Base-by-base conservation (phyloP, 169 alveolate species). In the Cryptosporidium felis region DNA sequence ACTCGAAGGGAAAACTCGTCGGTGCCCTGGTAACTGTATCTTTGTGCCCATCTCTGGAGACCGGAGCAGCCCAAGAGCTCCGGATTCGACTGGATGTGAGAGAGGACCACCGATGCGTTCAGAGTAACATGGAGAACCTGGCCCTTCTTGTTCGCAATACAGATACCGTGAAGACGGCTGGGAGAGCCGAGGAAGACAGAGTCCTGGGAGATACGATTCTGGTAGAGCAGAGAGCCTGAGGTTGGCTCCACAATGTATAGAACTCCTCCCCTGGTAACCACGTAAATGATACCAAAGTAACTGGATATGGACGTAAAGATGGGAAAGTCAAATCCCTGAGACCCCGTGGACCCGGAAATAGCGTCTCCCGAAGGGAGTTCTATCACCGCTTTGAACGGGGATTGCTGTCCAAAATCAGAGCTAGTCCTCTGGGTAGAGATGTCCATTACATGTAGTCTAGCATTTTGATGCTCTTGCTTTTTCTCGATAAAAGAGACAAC, bases 401-500 rank as follows among this genome's bases (percentile, higher is more conserved):
- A 60, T 61, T 59, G 60, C 89, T 21, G 59, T 59, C 65, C 89
- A 62, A 41, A 42, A 6, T 56, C 62, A 59, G 62, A 60, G 18
- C 80, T 88, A 5, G 80, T 82, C 65, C 92, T 80, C 82, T 82
- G 91, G 47, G 90, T 88, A 82, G 93, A 89, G 59, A 97, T 94
- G 88, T 97, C 99, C 95, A 96, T 94, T 62, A 96, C 91, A 80
- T 96, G 96, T 16, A 97, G 80, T 91, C 94, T 96, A 36, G 97
- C 90, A 59, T 91, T 81, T 12, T 91, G 82, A 14, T 94, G 92
- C 47, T 94, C 96, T 23, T 90, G 91, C 79, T 97, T 97, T 91
- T 96, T 96, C 91, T 97, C 99, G 56, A 95, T 90, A 90, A 96
- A 97, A 58, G 95, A 91, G 81, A 97, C 94, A 23, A 94, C 88